These are phyloP conservation scores for Stentor roeselii DNA, from an alignment of 73 alveolate species.

Conservation along the genomic window DNA sequence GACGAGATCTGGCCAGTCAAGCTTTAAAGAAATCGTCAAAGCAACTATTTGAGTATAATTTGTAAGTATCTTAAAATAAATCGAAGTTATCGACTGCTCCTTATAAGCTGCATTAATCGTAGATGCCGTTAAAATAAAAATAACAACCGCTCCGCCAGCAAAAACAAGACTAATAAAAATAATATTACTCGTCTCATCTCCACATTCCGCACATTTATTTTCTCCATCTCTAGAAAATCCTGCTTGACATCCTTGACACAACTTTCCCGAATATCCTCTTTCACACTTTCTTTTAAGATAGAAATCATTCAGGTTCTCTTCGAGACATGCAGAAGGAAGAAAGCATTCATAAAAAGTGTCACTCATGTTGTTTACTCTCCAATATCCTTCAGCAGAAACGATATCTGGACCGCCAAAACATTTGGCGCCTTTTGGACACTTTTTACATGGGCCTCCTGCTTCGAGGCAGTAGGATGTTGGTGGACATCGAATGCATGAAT, in stretches of 20 bases:
- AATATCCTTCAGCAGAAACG: conserved; percentile 34
- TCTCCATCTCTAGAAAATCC: conserved; percentile 42
- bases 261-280: conserved; percentile 51
- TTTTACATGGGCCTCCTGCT: conserved; percentile 14
- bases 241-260: conserved; percentile 48
- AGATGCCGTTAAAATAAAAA: conserved; percentile 37
- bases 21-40: conserved; percentile 40
- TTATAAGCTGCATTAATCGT: conserved; percentile 44
- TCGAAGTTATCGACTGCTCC: conserved; percentile 30
- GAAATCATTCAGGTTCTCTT: conserved; percentile 34
- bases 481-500: conserved; percentile 54
- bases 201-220: conserved; percentile 51
- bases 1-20: conserved; percentile 54
- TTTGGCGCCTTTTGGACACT: conserved; percentile 30
- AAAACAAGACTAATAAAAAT: conserved; percentile 8
- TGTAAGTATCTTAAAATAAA: conserved; percentile 44
- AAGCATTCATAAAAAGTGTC: conserved; percentile 33
- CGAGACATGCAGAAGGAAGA: conserved; percentile 38
- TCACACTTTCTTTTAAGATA: too few species aligned
- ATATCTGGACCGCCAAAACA: conserved; percentile 16
- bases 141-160: conserved; percentile 13
- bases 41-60: conserved; percentile 46
- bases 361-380: conserved; percentile 39
- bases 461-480: conserved; percentile 44
- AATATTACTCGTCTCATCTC: conserved; percentile 32